Evolutionary conservation across 1,284 basidiomycete genomes (phyloP), one percentile per base, ranked within the genome.

Genomic region (Moesziomyces antarcticus): DNA sequence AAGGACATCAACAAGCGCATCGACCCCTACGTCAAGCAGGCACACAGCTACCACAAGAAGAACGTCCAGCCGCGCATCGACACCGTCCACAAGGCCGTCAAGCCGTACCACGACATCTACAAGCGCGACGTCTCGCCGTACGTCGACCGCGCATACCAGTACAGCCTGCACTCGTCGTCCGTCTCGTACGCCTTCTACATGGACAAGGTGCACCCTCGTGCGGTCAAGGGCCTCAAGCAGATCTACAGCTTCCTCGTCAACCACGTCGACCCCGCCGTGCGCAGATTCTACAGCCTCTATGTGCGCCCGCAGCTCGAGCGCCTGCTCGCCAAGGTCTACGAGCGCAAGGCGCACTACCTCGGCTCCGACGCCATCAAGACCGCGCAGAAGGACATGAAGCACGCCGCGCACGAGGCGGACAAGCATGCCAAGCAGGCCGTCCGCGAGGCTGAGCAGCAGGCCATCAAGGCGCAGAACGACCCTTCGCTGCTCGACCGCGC

Each of bases 41-140:
- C 71, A 5, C 55, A 71, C 18, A 51, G 50, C 14, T 75, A 83
- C 47, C 82, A 82, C 75, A 75, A 72, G 46, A 70, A 67, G 45
- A 69, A 80, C 16, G 63, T 82, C 3, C 73, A 79, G 57, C 79
- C 81, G 9, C 78, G 82, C 48, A 54, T 83, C 50, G 65, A 79
- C 41, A 54, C 66, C 42, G 62, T 50, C n/a, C 69, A 72, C 62
- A 72, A 67, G 45, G 50, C 72, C 5, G 49, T 79, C 58, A 75
- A 78, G 66, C 81, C 81, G 0, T 82, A 82, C 63, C 72, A 72
- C 30, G 73, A 78, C 57, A 75, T 81, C 43, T 82, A 82, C 61
- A 47, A 68, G n/a, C 75, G 80, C 49, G 82, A 83, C 40, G 69
- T 83, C n/a, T 71, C 73, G 40, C 81, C 82, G n/a, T 75, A 82